phyloP scores from a whole-genome alignment of 768 basidiomycete species.

The Galerina sulciceps region DNA sequence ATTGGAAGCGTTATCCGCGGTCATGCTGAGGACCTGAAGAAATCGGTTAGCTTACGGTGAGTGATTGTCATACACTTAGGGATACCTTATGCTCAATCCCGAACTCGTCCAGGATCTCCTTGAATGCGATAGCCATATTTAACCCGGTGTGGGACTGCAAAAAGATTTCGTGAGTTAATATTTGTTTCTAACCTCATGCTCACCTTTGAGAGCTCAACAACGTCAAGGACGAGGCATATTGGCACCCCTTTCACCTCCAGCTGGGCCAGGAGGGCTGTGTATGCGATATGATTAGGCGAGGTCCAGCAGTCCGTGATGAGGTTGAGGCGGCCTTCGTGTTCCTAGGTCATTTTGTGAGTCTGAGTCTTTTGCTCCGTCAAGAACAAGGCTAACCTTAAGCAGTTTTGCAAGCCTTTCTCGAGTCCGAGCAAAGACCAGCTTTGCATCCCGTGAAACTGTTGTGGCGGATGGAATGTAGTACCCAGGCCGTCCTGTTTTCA shows the following conservation, averaged over 20 bases:
- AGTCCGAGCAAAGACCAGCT: conserved; percentile 21
- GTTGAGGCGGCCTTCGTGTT: conserved; percentile 32
- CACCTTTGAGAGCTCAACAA: conserved; percentile 40
- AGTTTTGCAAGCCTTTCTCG: conserved; percentile 26
- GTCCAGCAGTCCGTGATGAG: conserved; percentile 42
- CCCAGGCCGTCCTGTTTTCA: conserved; percentile 26
- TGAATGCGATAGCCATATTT: conserved; percentile 37
- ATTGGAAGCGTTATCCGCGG: conserved; percentile 37
- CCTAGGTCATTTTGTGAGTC: conserved; percentile 16
- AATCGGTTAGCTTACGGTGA: not conserved
- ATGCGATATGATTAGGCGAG: conserved; percentile 35
- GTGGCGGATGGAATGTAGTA: conserved; percentile 35
- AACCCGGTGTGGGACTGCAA: conserved; percentile 38
- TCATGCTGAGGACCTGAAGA: conserved; percentile 34
- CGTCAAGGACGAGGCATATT: conserved; percentile 33
- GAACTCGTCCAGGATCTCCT: conserved; percentile 35
- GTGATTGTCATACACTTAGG: too few relatives aligned
- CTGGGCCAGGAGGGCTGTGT: conserved; percentile 34
- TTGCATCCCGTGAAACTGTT: conserved; percentile 34
- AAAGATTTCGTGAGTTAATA: too few relatives aligned
- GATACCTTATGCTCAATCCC: conserved; percentile 37
- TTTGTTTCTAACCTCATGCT: too few relatives aligned
- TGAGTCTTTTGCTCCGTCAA: too few relatives aligned
- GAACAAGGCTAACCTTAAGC: conserved; percentile 18
- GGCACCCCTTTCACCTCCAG: conserved; percentile 30